Evolutionary conservation across 352 stramenopile species (phyloP), one percentile per base, ranked within the genome.

Genomic region (Pythium diclinum): DNA sequence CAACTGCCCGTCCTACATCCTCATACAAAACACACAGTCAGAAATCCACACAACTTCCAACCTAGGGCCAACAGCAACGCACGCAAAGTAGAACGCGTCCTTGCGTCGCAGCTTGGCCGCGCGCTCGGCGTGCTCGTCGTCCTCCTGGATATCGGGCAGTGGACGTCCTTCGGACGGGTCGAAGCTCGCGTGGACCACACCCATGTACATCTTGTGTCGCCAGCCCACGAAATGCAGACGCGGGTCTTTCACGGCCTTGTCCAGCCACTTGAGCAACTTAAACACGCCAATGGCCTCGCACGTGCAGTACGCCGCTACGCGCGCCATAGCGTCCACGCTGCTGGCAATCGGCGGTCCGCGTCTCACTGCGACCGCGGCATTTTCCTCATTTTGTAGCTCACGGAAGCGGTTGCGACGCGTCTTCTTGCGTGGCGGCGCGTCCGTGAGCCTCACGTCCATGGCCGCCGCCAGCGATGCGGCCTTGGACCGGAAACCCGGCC

Each of bases 51-150:
- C 30, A 67, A 23, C 32, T 17, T 44, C 46, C 57, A 47, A 59
- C 8, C 28, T 10, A 52, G 17, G n/a, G n/a, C 4, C 44, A 33
- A 8, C 33, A 14, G 25, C 17, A 2, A 59, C 77, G 33, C 67
- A 89, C 78, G 78, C 79, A 69, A 92, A 89, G 73, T 87, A 83
- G 47, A 92, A 88, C 14, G 74, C 79, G 64, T 89, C 73, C 38
- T 89, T 89, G 36, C 84, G 70, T 32, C 75, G 64, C 44, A 83
- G 57, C 14, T 65, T 23, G 6, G 59, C 48, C 14, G 42, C 42
- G 3, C 38, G n/a, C 0, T 42, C 51, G 10, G 44, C 48, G 11
- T 53, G 52, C 16, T 67, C 48, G 6, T 56, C 44, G 8, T 56
- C 30, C 21, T 60, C 54, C 16, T 51, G 19, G 59, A 60, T 61